These are phyloP conservation scores for Aureobasidium vineae DNA, from an alignment of 2,329 filamentous ascomycete species.

Conservation along the genomic window DNA sequence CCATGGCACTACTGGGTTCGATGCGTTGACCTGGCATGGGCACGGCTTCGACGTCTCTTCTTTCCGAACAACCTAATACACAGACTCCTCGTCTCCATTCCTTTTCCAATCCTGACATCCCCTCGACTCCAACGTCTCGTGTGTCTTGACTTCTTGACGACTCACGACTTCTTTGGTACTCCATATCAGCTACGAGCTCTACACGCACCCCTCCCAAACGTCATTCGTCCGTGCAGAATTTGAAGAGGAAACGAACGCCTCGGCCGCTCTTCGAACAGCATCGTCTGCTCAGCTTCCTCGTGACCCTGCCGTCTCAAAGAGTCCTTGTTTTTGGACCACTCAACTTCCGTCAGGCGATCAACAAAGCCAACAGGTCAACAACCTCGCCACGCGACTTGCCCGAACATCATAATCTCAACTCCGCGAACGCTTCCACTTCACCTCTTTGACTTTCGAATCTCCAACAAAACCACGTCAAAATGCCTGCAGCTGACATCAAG, in stretches of 20 bases:
- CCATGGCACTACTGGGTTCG: constrained; percentile 1
- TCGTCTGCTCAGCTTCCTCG: constrained; percentile 17
- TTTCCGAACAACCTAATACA: not conserved
- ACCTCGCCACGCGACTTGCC: constrained; percentile 10
- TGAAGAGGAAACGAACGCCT: constrained; percentile 23
- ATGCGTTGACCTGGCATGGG: constrained; percentile 5
- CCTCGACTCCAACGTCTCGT: not conserved
- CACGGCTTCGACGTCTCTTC: not conserved
- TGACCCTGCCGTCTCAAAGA: constrained; percentile 3
- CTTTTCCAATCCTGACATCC: not conserved
- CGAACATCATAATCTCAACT: not conserved
- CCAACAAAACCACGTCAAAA: not conserved
- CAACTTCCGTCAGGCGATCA: constrained; percentile 7
- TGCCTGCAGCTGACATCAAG: constrained; percentile 27
- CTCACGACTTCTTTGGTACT: not conserved
- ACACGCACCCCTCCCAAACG: not conserved
- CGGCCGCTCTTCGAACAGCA: constrained; percentile 10
- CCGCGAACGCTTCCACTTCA: not conserved
- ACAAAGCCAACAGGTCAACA: not conserved
- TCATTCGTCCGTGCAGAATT: constrained; percentile 24
- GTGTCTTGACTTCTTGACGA: not conserved
- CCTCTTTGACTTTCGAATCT: not conserved
- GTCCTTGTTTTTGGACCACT: not conserved
- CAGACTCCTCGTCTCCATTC: not conserved
- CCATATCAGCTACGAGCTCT: not conserved